phyloP scores from a whole-genome alignment of 164 flowering plant species.

The Annona squamosa region DNA sequence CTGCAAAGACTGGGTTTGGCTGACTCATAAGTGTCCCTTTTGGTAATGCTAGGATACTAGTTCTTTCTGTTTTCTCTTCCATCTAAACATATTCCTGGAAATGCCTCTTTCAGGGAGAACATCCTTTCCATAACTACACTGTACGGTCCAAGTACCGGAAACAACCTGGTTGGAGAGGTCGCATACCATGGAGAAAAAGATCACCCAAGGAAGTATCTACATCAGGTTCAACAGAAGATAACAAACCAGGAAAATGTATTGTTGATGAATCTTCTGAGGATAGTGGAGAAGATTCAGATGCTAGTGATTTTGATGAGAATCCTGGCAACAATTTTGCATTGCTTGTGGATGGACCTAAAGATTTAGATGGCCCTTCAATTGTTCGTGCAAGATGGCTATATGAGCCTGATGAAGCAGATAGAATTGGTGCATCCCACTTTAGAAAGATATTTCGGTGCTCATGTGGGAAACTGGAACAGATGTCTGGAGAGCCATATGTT shows the following conservation, averaged over 20 bases:
- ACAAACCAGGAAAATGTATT: constrained; percentile 22
- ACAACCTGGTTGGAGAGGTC: constrained; percentile 17
- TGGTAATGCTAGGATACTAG: neutral
- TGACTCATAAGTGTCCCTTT: neutral
- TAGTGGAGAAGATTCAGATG: constrained; percentile 11
- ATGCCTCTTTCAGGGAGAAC: constrained; percentile 56
- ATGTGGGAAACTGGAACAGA: constrained; percentile 63
- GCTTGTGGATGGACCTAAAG: constrained; percentile 12
- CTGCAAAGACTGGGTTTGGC: neutral
- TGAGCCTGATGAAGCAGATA: constrained; percentile 75
- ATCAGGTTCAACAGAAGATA: constrained; percentile 31
- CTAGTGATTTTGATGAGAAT: constrained; percentile 18
- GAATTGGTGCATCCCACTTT: constrained; percentile 70
- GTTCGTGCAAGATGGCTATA: constrained; percentile 74
- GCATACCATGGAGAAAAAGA: constrained; percentile 12
- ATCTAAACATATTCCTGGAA: neutral
- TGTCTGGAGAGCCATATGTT: constrained; percentile 36
- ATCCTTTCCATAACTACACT: constrained; percentile 90
- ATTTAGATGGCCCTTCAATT: constrained; percentile 16
- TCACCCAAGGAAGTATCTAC: constrained; percentile 18
- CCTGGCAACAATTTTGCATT: constrained; percentile 9
- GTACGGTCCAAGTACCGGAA: constrained; percentile 68
- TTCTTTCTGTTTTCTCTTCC: neutral
- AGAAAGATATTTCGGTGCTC: constrained; percentile 62
- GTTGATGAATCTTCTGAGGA: constrained; percentile 11